Base-by-base conservation (phyloP, 352 stramenopile species). In the Phytophthora tentaculata region DNA sequence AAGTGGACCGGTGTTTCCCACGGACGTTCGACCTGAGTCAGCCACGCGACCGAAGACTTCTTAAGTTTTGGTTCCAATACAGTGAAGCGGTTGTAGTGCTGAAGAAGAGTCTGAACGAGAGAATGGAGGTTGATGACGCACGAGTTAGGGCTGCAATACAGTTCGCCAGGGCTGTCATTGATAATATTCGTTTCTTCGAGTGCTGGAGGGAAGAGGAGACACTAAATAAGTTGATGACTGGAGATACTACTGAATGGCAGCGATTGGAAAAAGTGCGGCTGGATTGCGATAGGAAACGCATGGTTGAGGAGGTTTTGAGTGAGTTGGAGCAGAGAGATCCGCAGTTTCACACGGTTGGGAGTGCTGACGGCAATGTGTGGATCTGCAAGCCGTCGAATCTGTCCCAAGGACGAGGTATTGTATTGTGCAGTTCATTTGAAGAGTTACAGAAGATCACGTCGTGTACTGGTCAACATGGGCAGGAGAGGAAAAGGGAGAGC, bases 331-430 rank as follows among this genome's bases (percentile, higher is more conserved):
- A 23, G 6, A 67, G 66, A 0, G 85, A 91, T 20, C 54, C 67
- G 7, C 85, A 94, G 45, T 77, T 90, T 26, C 43, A 73, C n/a
- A 61, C 72, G 1, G 60, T 87, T 28, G 49, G 48, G 3, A 43
- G 12, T 45, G 28, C 29, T 43, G 70, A 59, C 43, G 57, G 53
- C n/a, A 85, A 80, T 55, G 72, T 93, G 29, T 95, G 86, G 86
- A 95, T 95, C 48, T 91, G 77, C 64, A 95, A 95, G 28, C 86
- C 86, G 20, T 79, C 84, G 12, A 89, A 90, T 32, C 61, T 93
- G 16, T 95, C 86, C 0, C 86, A 92, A 67, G 86, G 86, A 1
- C 76, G 86, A 57, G 86, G 84, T 0, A 93, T 95, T 43, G 61
- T 82, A 26, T 41, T 95, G 26, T 64, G 86, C 10, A 78, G 44